Base-by-base conservation (phyloP, 345 rosid species). In the Gossypium bickii region DNA sequence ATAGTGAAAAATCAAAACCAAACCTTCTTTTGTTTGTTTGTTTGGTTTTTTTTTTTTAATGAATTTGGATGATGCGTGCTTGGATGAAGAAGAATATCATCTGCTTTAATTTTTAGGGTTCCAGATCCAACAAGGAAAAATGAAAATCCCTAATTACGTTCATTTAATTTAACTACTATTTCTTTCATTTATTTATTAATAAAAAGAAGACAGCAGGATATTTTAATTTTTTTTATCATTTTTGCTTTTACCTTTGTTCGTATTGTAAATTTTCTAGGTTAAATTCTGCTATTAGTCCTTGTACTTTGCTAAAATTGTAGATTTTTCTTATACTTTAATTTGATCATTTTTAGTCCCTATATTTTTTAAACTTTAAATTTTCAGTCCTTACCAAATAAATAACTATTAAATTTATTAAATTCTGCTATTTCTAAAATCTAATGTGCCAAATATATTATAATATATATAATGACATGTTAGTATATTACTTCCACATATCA, bases 71-170 rank as follows among this genome's bases (percentile, higher is more conserved):
- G 24, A 55, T 10, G 13, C 12, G 29, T 10, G 29, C 29, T 57
- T 22, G 61, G 61, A 57, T 57, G 61, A 59, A 59, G 64, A 59
- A 25, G 64, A 59, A 59, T 25, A 59, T 25, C 64, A 24, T 24
- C 64, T 59, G 12, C 41, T 25, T 59, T 57, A 3, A 20, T 57
- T 57, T 48, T 57, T 59, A 59, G 64, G 17, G 41, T 59, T 59
- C 15, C 64, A 59, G 17, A 59, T 59, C 64, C 64, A 59, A 24
- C 38, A 59, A 20, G 24, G 34, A 22, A 15, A 57, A 22, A 22
- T 20, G 25, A 57, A 22, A 57, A 57, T 57, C 34, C 61, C 62
- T 57, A 57, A 57, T 57, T 55, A 18, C 4, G 1, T 13, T n/a
- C 12, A 57, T 57, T 57, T 22, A 22, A 20, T 57, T 57, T 57